phyloP scores from a whole-genome alignment of 441 rosid species.

The Biscutella laevigata region DNA sequence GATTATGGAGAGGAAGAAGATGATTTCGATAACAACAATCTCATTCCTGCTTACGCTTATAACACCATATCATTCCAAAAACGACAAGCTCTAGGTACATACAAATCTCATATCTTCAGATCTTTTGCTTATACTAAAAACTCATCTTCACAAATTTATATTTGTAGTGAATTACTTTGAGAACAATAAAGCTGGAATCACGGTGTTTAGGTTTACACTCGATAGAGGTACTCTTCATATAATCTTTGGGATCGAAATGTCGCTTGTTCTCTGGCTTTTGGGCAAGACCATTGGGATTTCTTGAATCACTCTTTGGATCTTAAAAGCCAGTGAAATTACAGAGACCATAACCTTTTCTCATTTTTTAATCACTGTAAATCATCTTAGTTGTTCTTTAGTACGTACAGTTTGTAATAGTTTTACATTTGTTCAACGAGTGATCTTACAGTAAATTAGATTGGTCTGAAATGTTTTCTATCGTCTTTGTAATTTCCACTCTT shows the following conservation, averaged over 20 bases:
- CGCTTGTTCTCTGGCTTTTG: slow-evolving; percentile 80
- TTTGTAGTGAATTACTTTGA: slow-evolving; percentile 69
- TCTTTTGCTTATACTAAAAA: neutral
- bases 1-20: slow-evolving; percentile 77
- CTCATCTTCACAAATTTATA: neutral
- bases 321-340: slow-evolving; percentile 5
- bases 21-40: slow-evolving; percentile 60
- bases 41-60: slow-evolving; percentile 66
- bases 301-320: slow-evolving; percentile 22
- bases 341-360: slow-evolving; percentile 2
- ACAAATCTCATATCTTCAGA: neutral
- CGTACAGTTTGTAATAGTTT: slow-evolving; percentile 3
- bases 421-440: slow-evolving; percentile 14
- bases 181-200: slow-evolving; percentile 80
- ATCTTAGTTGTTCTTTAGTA: slow-evolving; percentile 12
- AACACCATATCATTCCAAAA: slow-evolving; percentile 78
- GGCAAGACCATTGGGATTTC: slow-evolving; percentile 74
- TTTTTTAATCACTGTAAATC: slow-evolving; percentile 17
- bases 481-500: too few relatives aligned
- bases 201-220: slow-evolving; percentile 61
- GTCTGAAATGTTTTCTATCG: too few relatives aligned
- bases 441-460: too few relatives aligned
- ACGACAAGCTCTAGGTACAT: slow-evolving; percentile 77
- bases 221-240: slow-evolving; percentile 69
- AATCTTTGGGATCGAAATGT: slow-evolving; percentile 64